Evolutionary conservation across 2,329 filamentous ascomycete species (phyloP), one percentile per base, ranked within the genome.

Genomic region (Colletotrichum neosansevieriae): DNA sequence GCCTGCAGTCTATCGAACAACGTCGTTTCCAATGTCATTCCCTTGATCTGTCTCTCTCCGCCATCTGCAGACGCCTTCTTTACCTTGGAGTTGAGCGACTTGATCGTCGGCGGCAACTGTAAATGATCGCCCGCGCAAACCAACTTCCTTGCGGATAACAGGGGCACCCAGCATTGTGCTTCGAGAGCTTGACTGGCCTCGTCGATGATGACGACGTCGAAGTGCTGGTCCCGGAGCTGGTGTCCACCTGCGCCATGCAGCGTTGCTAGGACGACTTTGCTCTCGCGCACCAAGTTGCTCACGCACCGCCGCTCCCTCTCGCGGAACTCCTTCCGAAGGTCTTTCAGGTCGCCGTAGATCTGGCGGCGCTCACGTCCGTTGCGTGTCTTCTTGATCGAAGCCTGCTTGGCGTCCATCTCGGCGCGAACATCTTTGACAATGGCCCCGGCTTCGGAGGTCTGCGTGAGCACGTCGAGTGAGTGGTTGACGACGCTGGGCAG

Each of bases 181-280:
- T 99, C 96, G 10, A 98, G 84, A 2, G 96, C 96, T 78, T 99
- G 96, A 77, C 93, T 97, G 4, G 94, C 96, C 81, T 99, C 96
- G 75, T 99, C 96, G 64, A 99, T 94, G 69, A 99, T 90, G 32
- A 99, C 93, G 4, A 97, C 92, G 78, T 99, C 96, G 72, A 99
- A 99, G 59, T 88, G 82, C 75, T 97, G 89, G 70, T 90, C 87
- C 69, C 89, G 90, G 36, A 97, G 82, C 79, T 98, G 94, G 73
- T 89, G 91, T 0, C 94, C 92, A 9, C 96, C 96, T 1, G 95
- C 92, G 3, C 96, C 96, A 78, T 99, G 96, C 50, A 99, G 84
- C 2, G 96, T 99, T 0, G 94, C 92, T 15, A 98, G 87, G 4
- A 98, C 94, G 32, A 98, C 94, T 76, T 92, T 94, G 78, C 94